A percentile compares a stretch with the other conserved stretches of the same genome.
Evolutionary conservation across 768 basidiomycete genomes (phyloP).

Genomic region (Hygrophoropsis aurantiaca): DNA sequence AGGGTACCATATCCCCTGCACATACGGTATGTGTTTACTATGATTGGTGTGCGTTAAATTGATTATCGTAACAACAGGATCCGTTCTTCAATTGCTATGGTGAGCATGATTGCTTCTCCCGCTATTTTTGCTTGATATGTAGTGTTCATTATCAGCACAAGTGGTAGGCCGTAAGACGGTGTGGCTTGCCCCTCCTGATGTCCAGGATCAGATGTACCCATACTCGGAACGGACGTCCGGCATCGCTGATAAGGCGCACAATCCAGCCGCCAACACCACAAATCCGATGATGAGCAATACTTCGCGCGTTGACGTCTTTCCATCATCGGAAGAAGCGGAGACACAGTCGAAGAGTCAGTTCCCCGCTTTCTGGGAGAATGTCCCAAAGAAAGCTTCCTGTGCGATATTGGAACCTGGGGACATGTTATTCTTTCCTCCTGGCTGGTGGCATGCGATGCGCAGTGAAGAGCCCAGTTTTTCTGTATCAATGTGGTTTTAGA

Average conservation of each 20-base stretch:
- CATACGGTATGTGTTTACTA: constrained; percentile 65
- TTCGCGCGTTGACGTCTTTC: constrained; percentile 78
- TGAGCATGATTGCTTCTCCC: constrained; percentile 30
- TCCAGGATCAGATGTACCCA: constrained; percentile 60
- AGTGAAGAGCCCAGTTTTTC: constrained; percentile 83
- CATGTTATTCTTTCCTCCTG: constrained; percentile 83
- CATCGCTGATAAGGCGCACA: constrained; percentile 21
- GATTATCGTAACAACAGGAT: constrained; percentile 52
- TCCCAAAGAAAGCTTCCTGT: constrained; percentile 57
- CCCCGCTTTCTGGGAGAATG: constrained; percentile 55
- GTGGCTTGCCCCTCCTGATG: constrained; percentile 82
- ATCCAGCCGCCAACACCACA: constrained; percentile 38
- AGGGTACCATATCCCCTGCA: constrained; percentile 80
- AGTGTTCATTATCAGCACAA: constrained; percentile 60
- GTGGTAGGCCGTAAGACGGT: constrained; percentile 86
- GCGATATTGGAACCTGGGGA: constrained; percentile 80
- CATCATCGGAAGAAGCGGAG: constrained; percentile 17
- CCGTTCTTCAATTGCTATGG: constrained; percentile 93
- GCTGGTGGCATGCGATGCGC: constrained; percentile 95
- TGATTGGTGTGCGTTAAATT: constrained; percentile 9
- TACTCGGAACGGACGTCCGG: constrained; percentile 27
- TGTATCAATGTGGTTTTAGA: constrained; percentile 88
- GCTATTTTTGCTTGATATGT: constrained; percentile 7
- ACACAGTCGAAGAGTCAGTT: constrained; percentile 28
- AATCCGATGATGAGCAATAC: constrained; percentile 74